Percentiles rank a stretch among this genome's conserved stretches.
phyloP scores from a whole-genome alignment of 768 basidiomycete genomes.

The Rhizopogon sp. region DNA sequence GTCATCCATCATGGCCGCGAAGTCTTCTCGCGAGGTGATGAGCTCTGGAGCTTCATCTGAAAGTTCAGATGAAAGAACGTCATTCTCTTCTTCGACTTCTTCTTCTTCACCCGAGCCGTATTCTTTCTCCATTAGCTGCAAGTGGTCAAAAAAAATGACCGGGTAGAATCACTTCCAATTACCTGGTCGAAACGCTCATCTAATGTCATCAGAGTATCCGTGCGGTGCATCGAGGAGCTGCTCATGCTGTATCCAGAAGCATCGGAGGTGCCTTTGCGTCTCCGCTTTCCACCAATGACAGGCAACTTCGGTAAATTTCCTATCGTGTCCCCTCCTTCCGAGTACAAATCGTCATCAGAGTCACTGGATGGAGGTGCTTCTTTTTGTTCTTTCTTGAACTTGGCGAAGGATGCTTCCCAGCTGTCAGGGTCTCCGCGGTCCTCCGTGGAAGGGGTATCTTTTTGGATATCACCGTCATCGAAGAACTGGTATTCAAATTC shows the following conservation, averaged over 20 bases:
- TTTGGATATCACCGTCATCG: conserved; percentile 34
- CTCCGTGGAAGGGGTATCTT: conserved; percentile 19
- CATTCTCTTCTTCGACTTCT: conserved; percentile 34
- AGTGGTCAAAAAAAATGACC: not conserved
- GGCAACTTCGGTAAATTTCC: conserved; percentile 68
- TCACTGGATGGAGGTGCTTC: conserved; percentile 23
- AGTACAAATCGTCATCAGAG: conserved; percentile 48
- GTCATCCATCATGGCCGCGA: conserved; percentile 87
- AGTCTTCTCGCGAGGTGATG: conserved; percentile 82
- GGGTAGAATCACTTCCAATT: conserved; percentile 1
- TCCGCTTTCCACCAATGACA: conserved; percentile 74
- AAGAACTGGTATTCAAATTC: conserved; percentile 62
- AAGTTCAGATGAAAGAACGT: conserved; percentile 28
- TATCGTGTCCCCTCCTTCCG: conserved; percentile 80
- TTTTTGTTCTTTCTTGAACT: conserved; percentile 60
- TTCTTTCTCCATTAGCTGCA: conserved; percentile 70
- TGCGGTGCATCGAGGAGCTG: conserved; percentile 92
- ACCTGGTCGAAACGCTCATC: conserved; percentile 96
- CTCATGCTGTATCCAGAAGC: conserved; percentile 97
- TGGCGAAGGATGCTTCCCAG: conserved; percentile 80
- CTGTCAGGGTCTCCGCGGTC: conserved; percentile 20
- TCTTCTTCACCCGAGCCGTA: conserved; percentile 63
- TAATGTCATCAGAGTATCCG: conserved; percentile 78
- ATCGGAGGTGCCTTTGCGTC: conserved; percentile 71
- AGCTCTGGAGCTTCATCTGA: conserved; percentile 60